Base-by-base conservation (phyloP, 805 yeast species). In the Cephaloascus fragrans region DNA sequence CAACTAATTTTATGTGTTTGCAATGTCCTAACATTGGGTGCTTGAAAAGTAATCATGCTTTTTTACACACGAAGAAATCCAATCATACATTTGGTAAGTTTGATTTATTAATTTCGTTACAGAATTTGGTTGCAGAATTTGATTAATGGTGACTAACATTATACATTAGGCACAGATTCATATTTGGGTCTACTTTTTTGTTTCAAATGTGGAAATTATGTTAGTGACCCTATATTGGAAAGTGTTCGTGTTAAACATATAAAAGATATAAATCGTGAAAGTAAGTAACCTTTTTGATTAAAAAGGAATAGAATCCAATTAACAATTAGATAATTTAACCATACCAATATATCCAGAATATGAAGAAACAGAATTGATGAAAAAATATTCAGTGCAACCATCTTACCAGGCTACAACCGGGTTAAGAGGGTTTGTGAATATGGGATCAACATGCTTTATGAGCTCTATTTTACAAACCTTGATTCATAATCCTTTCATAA, bases 391-490 rank as follows among this genome's bases (percentile, higher is more conserved):
- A 2, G 51, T 58, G 34, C 14, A 50, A 3, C 84, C 86, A 28
- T 55, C 64, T 17, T 59, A 52, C 48, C 71, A 71, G 38, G 82
- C 89, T 1, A 67, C 76, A 4, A 72, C 79, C n/a, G 97, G 97
- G 0, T 63, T 93, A 17, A 73, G 83, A 38, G 98, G 98, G 3
- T 75, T 93, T 48, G 80, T 87, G 38, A 90, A 90, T 56, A 77
- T 90, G 80, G 99, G 99, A 0, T 84, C 98, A 0, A 93, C 98
- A 0, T 93, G 99, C 63, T 93, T 87, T 62, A 90, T 93, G 86
- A 84, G 95, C 48, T 83, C 90, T 29, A 77, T 89, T n/a, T 60
- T 93, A 32, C 99, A 93, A 62, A 77, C 94, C 0, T 61, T 90
- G 38, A 66, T 93, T 34, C 98, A 93, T 57, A 93, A 93, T 53